Evolutionary conservation across 148 eudicot species (phyloP), one percentile per base, ranked within the genome.

Genomic region (Rhododendron simsii): DNA sequence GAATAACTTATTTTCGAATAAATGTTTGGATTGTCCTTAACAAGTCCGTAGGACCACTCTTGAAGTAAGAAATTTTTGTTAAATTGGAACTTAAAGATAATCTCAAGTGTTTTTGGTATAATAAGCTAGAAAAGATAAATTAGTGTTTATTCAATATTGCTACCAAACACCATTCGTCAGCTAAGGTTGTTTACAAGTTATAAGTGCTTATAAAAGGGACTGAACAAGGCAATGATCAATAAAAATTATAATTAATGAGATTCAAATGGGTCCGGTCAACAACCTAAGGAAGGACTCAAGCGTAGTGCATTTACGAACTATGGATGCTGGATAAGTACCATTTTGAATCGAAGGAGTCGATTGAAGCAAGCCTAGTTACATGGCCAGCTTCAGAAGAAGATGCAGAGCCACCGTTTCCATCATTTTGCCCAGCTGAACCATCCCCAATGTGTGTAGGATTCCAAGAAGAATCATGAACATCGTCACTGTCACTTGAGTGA

Each of bases 271-370:
- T 21, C 16, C 51, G 47, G 53, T 78, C 53, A 78, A 21, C 53
- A 78, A 41, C 5, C 80, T 21, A 39, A 47, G 30, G 23, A 74
- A 5, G 21, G 80, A 21, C 26, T n/a, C 48, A 18, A 20, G 4
- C 39, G 9, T 30, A 74, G 79, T 20, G 79, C 23, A 39, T 37
- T 9, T 75, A 37, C 5, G 3, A 18, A 75, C 26, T 75, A 16
- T 2, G 79, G 77, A 88, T 78, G 75, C 47, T 85, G 39, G 79
- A 65, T 39, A 69, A 85, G 84, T 89, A 95, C 99, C 99, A 97
- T 90, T 94, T 97, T 83, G 99, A 97, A 87, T 97, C 99, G 73
- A 95, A 97, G 41, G 99, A 97, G 85, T 97, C 99, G 61, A 97
- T 97, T 79, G 99, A 97, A 84, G 98, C 98, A 90, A 97, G 98